Percentiles rank a stretch among this genome's conserved stretches.
These are phyloP conservation scores for Dovyalis caffra DNA, from an alignment of 345 rosid species.

Conservation along the genomic window DNA sequence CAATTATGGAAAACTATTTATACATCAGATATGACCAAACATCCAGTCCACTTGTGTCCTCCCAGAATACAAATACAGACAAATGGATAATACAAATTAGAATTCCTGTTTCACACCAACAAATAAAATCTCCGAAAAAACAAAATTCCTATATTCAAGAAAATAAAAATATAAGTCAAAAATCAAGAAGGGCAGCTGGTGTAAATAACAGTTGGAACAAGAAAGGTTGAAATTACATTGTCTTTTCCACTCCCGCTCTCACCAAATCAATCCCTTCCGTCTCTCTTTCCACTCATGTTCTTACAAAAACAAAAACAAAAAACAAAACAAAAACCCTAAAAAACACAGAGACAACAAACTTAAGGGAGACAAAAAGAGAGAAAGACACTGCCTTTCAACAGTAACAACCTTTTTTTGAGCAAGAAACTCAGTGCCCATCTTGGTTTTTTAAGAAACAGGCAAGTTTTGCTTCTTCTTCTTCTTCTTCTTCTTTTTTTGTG, in stretches of 20 bases:
- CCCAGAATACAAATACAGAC: no score
- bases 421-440: not conserved
- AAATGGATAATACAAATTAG: no score
- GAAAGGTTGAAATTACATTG: not conserved
- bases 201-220: not conserved
- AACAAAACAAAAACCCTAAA: not conserved
- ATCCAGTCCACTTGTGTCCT: no score
- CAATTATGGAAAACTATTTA: no score
- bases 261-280: not conserved
- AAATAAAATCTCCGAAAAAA: no score
- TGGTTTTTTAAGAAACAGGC: not conserved
- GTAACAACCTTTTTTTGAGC: not conserved
- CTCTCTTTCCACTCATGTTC: not conserved
- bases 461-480: not conserved
- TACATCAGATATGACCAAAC: no score
- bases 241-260: not conserved
- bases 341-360: not conserved
- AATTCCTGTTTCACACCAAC: no score
- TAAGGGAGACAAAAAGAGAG: not conserved
- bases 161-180: no score
- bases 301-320: not conserved
- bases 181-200: not conserved
- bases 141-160: no score
- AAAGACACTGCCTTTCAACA: not conserved
- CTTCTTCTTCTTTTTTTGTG: not conserved